Evolutionary conservation across 805 yeast genomes (phyloP), one percentile per base, ranked within the genome.

Genomic region (Helenozyma baotianmanensis): DNA sequence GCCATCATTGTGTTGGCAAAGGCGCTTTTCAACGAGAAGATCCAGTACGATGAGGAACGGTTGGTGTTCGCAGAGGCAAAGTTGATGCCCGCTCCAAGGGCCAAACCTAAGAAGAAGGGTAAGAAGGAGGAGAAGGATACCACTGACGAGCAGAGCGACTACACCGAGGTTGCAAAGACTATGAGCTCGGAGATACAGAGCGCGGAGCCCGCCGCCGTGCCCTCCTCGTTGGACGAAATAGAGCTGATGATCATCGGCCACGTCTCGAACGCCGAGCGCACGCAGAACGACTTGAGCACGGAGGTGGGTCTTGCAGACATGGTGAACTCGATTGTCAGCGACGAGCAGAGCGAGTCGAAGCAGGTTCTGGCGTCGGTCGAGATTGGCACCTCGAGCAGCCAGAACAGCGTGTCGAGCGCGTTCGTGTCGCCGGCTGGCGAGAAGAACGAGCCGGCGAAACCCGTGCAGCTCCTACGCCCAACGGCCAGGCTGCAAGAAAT

Each of bases 201-300:
- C 4, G 23, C 14, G 4, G 21, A 25, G 14, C 31, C 34, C 14
- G 36, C 29, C 9, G 30, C 32, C 13, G 44, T 47, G 3, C 59
- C 61, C 4, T 34, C 45, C 6, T 52, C 67, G 0, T 45, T 62
- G n/a, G 61, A 56, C 23, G 70, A 63, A 22, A 64, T 65, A 27
- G 64, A 62, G 42, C 53, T 53, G 23, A 50, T 54, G 30, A 65
- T 65, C 19, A 39, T 53, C 7, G 56, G 47, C 23, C 70, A 65
- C 35, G 54, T 67, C 2, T 52, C 53, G 13, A 47, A 53, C 24
- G 38, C 60, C 21, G 32, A 16, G 22, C 17, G 35, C 26, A 22
- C 13, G 19, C 23, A n/a, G 7, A 18, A 8, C 8, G 19, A 17
- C 19, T 13, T 35, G 16, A 19, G 14, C n/a, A 23, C 18, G 2